Evolutionary conservation across 2,329 filamentous ascomycete genomes (phyloP), one percentile per base, ranked within the genome.

Genomic region (Pleoardoris graminearum): DNA sequence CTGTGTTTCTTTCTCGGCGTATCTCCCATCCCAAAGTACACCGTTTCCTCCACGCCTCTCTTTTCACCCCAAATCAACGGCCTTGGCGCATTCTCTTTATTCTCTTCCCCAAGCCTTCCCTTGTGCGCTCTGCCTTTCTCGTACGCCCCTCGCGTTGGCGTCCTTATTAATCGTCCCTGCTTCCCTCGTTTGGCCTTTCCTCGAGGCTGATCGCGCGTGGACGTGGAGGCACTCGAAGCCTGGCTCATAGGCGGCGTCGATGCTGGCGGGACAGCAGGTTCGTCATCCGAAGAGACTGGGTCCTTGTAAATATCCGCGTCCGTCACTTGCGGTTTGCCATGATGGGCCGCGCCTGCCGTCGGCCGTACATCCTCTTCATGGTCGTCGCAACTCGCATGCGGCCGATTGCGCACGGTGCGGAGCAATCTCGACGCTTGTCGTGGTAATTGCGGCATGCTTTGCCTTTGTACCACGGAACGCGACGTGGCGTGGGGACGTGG

Each of bases 371-470:
- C 54, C 22, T 72, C 66, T 22, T 71, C 68, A 45, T 77, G 74
- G 41, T 76, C 69, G 1, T 73, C 62, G 4, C 62, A 50, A 5
- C 55, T 66, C 16, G 74, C 75, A 60, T 77, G 72, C 23, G 58
- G 58, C 49, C 68, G 69, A 27, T 66, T 65, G 1, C 53, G 42
- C 4, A 76, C 73, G 5, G 11, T 63, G 7, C 50, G 51, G 7
- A 77, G 61, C 7, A 77, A 60, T 22, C 27, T 55, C 3, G 44
- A 21, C 12, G 50, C 52, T 19, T 55, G 41, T 37, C 53, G 56
- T 11, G 17, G 37, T 29, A 65, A 46, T 12, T 11, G 38, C 8
- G 51, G 48, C 60, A 67, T 66, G 3, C n/a, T n/a, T n/a, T n/a
- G n/a, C n/a, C n/a, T n/a, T n/a, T n/a, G n/a, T n/a, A n/a, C n/a